Evolutionary conservation across 495 filamentous ascomycete species (phyloP), one percentile per base, ranked within the genome.

Genomic region (Penicillium chermesinum): DNA sequence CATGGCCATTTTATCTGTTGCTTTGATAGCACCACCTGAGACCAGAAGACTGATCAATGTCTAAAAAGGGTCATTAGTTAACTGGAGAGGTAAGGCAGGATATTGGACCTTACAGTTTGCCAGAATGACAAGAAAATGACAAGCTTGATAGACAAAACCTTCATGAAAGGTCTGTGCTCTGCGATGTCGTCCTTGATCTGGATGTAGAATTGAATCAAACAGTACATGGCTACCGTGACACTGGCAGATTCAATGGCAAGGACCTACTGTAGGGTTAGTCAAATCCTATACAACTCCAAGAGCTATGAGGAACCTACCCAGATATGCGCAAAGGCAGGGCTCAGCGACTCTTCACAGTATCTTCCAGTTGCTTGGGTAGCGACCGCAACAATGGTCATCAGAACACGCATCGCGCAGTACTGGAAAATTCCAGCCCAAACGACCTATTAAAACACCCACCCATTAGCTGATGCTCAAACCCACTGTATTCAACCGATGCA

Each of bases 41-140:
- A 81, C 84, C 42, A 86, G 74, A 41, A 90, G 70, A 27, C 79
- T 85, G 54, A 91, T 87, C 41, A 87, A 50, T 44, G 81, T 77
- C 78, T 78, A 47, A 15, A 42, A 19, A 41, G 13, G n/a, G 37
- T 51, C 19, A 44, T 41, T 9, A 27, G 20, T 16, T 18, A 45
- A 42, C 1, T 41, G 22, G 16, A 27, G 7, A 18, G 14, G 25
- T 30, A 32, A 20, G 8, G 9, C 13, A n/a, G 0, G n/a, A 5
- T 44, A 19, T 16, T 36, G 6, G 17, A 46, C 47, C 71, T 60
- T 62, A 79, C 76, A 35, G 78, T 80, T 61, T 96, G 91, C 90
- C 90, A 96, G 67, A 95, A 96, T 4, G 87, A 93, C 46, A 96
- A 75, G 74, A 95, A 96, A 63, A 96, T 93, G 53, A 95, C 91